These are phyloP conservation scores for Hypoxylon sp. DNA, from an alignment of 2,329 filamentous ascomycete genomes.

Conservation along the genomic window DNA sequence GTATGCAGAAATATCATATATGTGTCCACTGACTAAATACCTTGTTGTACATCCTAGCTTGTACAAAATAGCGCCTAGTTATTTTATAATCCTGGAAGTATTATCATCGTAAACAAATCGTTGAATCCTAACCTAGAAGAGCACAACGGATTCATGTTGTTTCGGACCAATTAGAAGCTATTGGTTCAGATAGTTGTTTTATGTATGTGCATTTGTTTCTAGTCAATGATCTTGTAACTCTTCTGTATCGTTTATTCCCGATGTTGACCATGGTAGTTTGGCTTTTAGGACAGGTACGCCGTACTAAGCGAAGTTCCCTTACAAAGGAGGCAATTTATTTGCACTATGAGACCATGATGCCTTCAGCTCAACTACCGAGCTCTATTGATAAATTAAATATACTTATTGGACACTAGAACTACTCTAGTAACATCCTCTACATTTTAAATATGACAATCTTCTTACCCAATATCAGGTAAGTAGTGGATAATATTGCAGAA, in stretches of 20 bases:
- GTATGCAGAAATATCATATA: slow-evolving; percentile 9
- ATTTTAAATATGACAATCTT: neutral
- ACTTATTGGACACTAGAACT: neutral
- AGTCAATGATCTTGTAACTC: neutral
- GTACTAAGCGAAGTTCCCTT: neutral
- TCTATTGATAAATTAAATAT: neutral
- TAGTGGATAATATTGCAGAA: neutral
- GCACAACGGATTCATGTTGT: neutral
- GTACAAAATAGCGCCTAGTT: slow-evolving; percentile 4
- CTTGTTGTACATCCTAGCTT: neutral
- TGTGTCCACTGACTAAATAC: slow-evolving; percentile 1
- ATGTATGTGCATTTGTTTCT: neutral
- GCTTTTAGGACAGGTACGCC: neutral
- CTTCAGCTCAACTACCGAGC: neutral
- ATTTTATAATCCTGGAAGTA: neutral
- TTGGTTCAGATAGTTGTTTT: neutral
- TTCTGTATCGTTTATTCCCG: neutral
- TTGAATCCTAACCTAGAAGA: neutral
- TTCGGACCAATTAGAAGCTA: neutral
- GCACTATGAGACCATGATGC: neutral
- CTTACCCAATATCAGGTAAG: neutral
- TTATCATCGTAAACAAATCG: neutral
- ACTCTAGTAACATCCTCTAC: neutral
- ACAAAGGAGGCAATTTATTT: neutral
- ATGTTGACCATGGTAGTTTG: neutral